Evolutionary conservation across 1,139 yeast species (phyloP), one percentile per base, ranked within the genome.

Genomic region (Hansenula sp.): DNA sequence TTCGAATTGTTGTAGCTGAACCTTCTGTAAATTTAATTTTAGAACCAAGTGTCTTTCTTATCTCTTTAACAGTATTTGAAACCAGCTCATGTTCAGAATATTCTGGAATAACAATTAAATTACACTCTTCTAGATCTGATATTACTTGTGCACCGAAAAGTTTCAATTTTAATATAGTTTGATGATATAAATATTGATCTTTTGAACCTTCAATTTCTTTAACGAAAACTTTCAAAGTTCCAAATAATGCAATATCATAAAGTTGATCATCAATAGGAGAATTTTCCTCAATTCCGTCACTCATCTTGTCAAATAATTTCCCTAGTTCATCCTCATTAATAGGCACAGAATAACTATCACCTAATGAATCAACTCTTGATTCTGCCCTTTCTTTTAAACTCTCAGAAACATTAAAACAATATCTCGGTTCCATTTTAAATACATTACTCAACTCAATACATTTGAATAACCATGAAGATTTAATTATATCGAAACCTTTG

Each of bases 391-490:
- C 38, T 30, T 43, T 25, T 25, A 71, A 41, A 0, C 42, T 46
- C 14, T 56, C 47, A 4, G 67, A 62, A 2, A 64, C 74, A 30
- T 46, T 45, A 35, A 74, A 69, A 29, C 82, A 63, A 53, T 85
- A 79, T 10, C 60, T 54, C 0, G 87, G 83, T 50, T 87, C 95
- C 11, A 83, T 51, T 1, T 72, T 73, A 1, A 87, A 60, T 2
- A 80, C 41, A 2, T 54, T 46, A 0, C 61, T 53, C 18, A 67
- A 60, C 13, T 61, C 53, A 3, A 86, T 63, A 51, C 95, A 79
- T 48, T 85, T 89, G 35, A 77, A 65, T 8, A 88, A 59, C 95
- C 96, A 92, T 17, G 61, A 60, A 1, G 95, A 90, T 40, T 63
- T 70, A 8, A 88, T 56, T 1, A 90, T 67, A 52, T 82, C 87